Percentiles rank a stretch among this genome's conserved stretches.
phyloP scores from a whole-genome alignment of 148 eudicot species.

The Linanthus parryae region DNA sequence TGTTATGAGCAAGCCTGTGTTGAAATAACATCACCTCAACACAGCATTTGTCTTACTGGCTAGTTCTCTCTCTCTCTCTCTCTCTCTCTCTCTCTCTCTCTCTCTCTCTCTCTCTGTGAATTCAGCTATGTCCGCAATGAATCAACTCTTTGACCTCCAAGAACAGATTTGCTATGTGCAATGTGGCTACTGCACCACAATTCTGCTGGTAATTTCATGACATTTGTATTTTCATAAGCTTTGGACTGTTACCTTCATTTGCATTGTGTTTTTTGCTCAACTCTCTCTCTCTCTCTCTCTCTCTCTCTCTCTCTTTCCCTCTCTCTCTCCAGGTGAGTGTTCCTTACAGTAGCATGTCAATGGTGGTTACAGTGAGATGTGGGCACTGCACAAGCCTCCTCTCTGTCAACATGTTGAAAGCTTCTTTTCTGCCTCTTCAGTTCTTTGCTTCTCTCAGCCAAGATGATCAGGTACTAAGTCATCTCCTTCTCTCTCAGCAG shows the following conservation, averaged over 20 bases:
- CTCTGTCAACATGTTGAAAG: constrained; percentile 77
- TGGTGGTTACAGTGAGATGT: constrained; percentile 80
- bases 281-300: background rate
- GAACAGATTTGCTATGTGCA: constrained; percentile 90
- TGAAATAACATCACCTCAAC: background rate
- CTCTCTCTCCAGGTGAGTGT: constrained; percentile 97
- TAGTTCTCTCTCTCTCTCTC: constrained; percentile 9
- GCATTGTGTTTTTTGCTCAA: too few relatives aligned
- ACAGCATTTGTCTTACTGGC: too few relatives aligned
- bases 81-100: too few relatives aligned
- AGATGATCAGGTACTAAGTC: constrained; percentile 31
- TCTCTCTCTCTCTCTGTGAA: constrained; percentile 1
- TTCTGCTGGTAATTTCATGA: constrained; percentile 79
- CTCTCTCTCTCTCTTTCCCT: too few relatives aligned
- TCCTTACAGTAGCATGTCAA: constrained; percentile 64
- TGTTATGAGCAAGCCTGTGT: background rate
- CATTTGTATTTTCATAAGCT: too few relatives aligned
- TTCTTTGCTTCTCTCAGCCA: constrained; percentile 55
- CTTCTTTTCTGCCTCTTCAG: constrained; percentile 63
- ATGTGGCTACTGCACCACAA: constrained; percentile 76
- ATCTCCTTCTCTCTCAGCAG: too few relatives aligned
- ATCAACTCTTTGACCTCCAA: constrained; percentile 37
- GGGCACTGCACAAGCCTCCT: constrained; percentile 78
- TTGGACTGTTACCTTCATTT: background rate
- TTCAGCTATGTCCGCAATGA: constrained; percentile 23